These are phyloP conservation scores for Physcomitrium patens DNA, from an alignment of 225 moss, liverwort and hornwort species.

Conservation along the genomic window DNA sequence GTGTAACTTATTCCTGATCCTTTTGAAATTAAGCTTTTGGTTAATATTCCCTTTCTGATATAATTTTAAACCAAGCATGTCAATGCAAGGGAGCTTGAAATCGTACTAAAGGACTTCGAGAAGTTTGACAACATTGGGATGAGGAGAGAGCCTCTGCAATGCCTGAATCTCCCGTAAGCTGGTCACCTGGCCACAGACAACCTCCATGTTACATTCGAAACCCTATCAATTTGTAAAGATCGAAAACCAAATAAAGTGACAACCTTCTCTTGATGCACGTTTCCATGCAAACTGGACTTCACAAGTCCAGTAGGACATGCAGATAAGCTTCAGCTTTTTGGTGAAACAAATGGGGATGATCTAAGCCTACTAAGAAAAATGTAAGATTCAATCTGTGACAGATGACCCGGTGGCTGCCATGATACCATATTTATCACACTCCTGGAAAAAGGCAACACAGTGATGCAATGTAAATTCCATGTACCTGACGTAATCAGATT, in stretches of 20 bases:
- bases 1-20: not conserved
- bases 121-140: conserved; percentile 96
- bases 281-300: too few relatives aligned
- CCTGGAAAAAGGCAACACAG: not conserved
- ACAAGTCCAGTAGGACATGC: not conserved
- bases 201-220: conserved; percentile 9
- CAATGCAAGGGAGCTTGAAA: not conserved
- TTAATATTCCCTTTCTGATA: too few relatives aligned
- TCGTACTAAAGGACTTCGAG: conserved; percentile 94
- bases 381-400: not conserved
- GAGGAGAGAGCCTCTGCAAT: conserved; percentile 94
- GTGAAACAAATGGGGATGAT: not conserved
- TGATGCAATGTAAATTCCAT: not conserved
- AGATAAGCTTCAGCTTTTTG: not conserved
- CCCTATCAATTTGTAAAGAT: not conserved
- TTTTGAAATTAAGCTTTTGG: too few relatives aligned
- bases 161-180: conserved; percentile 96
- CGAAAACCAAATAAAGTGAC: accelerated
- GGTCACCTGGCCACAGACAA: conserved; percentile 64
- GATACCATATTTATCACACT: not conserved
- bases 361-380: too few relatives aligned
- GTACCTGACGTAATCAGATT: not conserved
- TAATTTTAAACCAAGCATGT: not conserved
- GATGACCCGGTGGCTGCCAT: accelerated
- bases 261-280: not conserved